Base-by-base conservation (phyloP, 2,329 filamentous ascomycete genomes). In the Aspergillus sp. region DNA sequence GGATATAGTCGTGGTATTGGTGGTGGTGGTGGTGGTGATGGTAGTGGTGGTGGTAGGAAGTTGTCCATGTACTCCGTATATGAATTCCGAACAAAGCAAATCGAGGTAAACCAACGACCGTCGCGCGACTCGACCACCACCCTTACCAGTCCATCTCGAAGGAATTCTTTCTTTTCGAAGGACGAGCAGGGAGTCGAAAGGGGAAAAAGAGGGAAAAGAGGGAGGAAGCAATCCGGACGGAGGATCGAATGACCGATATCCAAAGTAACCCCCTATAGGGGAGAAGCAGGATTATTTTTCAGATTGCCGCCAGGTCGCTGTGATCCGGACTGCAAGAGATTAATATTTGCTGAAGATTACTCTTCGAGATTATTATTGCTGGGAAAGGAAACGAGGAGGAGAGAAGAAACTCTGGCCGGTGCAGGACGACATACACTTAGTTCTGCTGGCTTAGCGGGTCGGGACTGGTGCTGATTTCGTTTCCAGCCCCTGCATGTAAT, bases 101-200 rank as follows among this genome's bases (percentile, higher is more conserved):
- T 34, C 52, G 62, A 55, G 52, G 58, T 56, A 61, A 58, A 65
- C 59, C 54, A 57, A 57, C 63, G 19, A 66, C 57, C 53, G 61
- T 64, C 58, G 65, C 62, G 63, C 63, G 62, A 66, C 62, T 57
- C 57, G 52, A 55, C 45, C 51, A 57, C 47, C 45, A 53, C 54
- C 56, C 58, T 56, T 67, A 68, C 56, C 61, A 59, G 60, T 67
- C 65, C 65, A 68, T 68, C 57, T 62, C 64, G 65, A 59, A 59
- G 51, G 19, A 19, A 19, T 19, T 19, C 19, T 19, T 19, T 19
- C 19, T 19, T 19, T 54, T 52, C 47, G 51, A 48, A 51, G 50
- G 51, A 56, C 52, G 54, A 48, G 41, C 46, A 33, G 52, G 50
- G 27, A 41, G 10, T 47, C 27, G 38, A 44, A 19, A 19, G 35